Percentiles rank a stretch among this genome's conserved stretches.
phyloP scores from a whole-genome alignment of 805 yeast species.

The Komagataella phaffii region DNA sequence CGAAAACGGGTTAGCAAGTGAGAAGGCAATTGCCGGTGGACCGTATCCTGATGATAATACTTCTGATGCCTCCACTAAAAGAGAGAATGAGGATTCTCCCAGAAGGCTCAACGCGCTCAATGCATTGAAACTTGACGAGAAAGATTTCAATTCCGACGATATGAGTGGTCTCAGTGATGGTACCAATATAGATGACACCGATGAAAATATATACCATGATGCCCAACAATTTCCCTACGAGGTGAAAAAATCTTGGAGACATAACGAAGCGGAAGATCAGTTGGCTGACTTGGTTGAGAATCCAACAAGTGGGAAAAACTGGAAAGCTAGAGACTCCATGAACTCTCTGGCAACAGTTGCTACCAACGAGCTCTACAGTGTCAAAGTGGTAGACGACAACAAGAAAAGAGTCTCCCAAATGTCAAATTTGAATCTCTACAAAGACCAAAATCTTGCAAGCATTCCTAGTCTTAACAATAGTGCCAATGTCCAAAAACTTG shows the following conservation, averaged over 20 bases:
- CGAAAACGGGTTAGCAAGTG: slow-evolving; percentile 9
- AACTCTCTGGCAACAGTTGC: slow-evolving; percentile 74
- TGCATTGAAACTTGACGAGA: slow-evolving; percentile 35
- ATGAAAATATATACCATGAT: slow-evolving; percentile 19
- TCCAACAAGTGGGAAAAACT: slow-evolving; percentile 5
- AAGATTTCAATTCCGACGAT: slow-evolving; percentile 15
- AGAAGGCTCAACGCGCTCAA: slow-evolving; percentile 35
- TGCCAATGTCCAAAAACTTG: slow-evolving; percentile 27
- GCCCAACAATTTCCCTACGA: slow-evolving; percentile 7
- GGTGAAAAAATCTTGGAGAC: slow-evolving; percentile 48
- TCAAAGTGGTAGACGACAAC: slow-evolving; percentile 56
- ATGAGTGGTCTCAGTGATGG: slow-evolving; percentile 32
- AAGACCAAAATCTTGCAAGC: slow-evolving; percentile 12
- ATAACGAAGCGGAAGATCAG: slow-evolving; percentile 18
- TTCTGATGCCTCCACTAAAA: slow-evolving; percentile 8
- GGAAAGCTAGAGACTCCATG: slow-evolving; percentile 49
- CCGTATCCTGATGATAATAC: slow-evolving; percentile 4
- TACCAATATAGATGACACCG: slow-evolving; percentile 35
- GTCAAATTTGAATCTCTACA: slow-evolving; percentile 12
- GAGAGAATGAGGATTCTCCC: slow-evolving; percentile 5
- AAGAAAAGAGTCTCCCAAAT: slow-evolving; percentile 23
- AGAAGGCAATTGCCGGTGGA: slow-evolving; percentile 20
- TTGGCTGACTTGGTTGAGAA: not conserved
- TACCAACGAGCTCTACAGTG: slow-evolving; percentile 71
- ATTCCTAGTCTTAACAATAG: slow-evolving; percentile 6